Conservation (phyloP, 106 monocot species). For the Acanthochlamys bracteata region DNA sequence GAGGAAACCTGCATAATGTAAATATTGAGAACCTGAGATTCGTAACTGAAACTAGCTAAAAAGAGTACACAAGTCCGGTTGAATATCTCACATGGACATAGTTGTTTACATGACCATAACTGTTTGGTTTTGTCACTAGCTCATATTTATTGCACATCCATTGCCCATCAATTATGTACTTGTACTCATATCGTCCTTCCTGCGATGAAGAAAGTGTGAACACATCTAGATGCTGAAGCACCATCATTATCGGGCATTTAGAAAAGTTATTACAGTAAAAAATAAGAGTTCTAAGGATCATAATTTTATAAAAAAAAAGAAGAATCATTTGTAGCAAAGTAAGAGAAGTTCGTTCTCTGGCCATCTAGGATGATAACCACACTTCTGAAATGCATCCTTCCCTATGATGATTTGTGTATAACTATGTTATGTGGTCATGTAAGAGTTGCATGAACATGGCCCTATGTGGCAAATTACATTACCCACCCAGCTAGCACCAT, state of each 20-base stretch:
- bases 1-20: constrained; percentile 31
- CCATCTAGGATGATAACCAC: too few species aligned
- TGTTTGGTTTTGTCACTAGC: constrained; percentile 45
- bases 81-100: constrained; percentile 41
- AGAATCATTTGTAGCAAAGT: too few species aligned
- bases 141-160: constrained; percentile 71
- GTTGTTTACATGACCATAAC: constrained; percentile 83
- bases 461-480: not conserved
- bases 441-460: too few species aligned
- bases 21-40: not conserved
- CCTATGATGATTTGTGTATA: too few species aligned
- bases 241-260: not conserved
- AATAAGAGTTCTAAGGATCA: not conserved
- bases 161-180: constrained; percentile 76
- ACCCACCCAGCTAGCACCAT: not conserved
- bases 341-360: too few species aligned
- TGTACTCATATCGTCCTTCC: constrained; percentile 94
- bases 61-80: not conserved
- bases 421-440: too few species aligned
- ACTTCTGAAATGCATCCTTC: too few species aligned
- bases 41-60: not conserved
- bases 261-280: not conserved
- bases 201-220: constrained; percentile 5
- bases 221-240: not conserved
- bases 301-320: too few species aligned